Evolutionary conservation across 2,329 filamentous ascomycete genomes (phyloP).

Genomic region (Scleromitrula shiraiana): DNA sequence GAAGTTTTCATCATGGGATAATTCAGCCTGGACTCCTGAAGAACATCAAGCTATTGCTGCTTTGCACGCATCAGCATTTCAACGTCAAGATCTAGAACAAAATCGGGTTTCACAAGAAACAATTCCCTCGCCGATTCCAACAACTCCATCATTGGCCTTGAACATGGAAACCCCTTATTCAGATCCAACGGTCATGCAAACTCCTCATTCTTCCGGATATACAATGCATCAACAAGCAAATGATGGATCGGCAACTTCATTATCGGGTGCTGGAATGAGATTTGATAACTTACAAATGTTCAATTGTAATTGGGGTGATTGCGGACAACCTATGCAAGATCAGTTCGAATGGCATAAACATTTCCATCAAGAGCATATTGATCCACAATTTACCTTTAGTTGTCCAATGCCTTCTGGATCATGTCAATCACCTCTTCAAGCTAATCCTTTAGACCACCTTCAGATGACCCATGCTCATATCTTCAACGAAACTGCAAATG

Average conservation of each 20-base stretch:
- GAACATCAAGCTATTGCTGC: not conserved
- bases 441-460: conserved; percentile 25
- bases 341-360: conserved; percentile 22
- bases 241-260: not conserved
- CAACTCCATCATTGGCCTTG: conserved; percentile 18
- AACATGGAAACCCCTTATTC: conserved; percentile 5
- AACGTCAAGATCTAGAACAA: not conserved
- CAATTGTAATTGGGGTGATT: conserved; percentile 24
- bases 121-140: conserved; percentile 10
- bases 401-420: conserved; percentile 23
- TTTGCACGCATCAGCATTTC: not conserved
- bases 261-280: conserved; percentile 15
- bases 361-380: conserved; percentile 25
- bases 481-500: conserved; percentile 17
- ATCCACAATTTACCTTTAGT: conserved; percentile 24
- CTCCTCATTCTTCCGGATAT: not conserved
- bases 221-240: not conserved
- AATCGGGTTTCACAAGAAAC: not conserved
- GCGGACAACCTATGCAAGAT: conserved; percentile 18
- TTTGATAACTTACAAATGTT: conserved; percentile 14
- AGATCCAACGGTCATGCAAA: not conserved
- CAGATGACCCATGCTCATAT: conserved; percentile 23
- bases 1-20: conserved; percentile 7
- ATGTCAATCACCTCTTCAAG: conserved; percentile 17
- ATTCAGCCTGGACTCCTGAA: conserved; percentile 12